Percentiles rank a stretch among this genome's conserved stretches.
Evolutionary conservation across 2,329 filamentous ascomycete genomes (phyloP).

Genomic region (Trichoderma aggressivum): DNA sequence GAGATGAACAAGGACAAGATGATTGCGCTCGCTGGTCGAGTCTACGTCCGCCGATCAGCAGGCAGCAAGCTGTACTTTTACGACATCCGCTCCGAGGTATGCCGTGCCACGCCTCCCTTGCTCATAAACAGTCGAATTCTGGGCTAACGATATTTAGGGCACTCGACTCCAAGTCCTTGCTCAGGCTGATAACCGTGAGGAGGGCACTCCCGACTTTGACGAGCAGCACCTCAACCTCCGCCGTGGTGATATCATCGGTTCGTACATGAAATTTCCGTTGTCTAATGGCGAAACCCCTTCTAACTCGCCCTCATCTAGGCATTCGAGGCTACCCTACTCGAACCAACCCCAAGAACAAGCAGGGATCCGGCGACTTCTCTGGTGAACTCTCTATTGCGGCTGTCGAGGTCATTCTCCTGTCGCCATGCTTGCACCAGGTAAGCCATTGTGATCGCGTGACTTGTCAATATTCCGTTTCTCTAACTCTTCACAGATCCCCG

Average conservation of each 20-base stretch:
- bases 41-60: constrained; percentile 81
- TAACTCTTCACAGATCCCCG: constrained; percentile 49
- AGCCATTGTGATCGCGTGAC: constrained; percentile 28
- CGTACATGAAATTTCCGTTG: constrained; percentile 25
- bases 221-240: constrained; percentile 86
- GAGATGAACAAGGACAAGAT: constrained; percentile 73
- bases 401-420: constrained; percentile 76
- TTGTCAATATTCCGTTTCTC: not conserved
- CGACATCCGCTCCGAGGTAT: constrained; percentile 50
- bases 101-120: not conserved
- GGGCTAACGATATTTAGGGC: constrained; percentile 34
- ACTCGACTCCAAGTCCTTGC: constrained; percentile 86
- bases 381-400: constrained; percentile 95
- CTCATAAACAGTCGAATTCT: not conserved
- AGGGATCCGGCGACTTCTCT: constrained; percentile 58
- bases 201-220: constrained; percentile 66
- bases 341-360: constrained; percentile 87
- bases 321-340: constrained; percentile 42
- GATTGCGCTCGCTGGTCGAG: constrained; percentile 76
- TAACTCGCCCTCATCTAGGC: constrained; percentile 18
- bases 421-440: constrained; percentile 75
- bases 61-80: constrained; percentile 90
- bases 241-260: constrained; percentile 86
- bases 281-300: not conserved
- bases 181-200: constrained; percentile 73